Conservation (phyloP, 2,329 filamentous ascomycete genomes). For the Penicillium sp. region DNA sequence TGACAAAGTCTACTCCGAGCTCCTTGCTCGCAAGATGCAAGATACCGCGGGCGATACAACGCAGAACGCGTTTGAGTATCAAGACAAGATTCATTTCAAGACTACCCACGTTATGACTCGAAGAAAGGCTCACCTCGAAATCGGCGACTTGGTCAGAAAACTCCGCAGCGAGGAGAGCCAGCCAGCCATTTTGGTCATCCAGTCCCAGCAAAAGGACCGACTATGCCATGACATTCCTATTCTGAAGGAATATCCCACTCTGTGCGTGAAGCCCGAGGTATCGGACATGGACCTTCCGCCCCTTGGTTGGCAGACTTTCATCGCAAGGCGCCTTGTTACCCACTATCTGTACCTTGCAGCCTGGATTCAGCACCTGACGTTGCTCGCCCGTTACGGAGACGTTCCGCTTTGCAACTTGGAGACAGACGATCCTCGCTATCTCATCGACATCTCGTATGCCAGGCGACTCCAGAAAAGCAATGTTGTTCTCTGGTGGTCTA, state of each 20-base stretch:
- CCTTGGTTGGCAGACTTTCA: slow-evolving; percentile 86
- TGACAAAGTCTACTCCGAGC: slow-evolving; percentile 78
- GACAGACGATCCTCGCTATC: slow-evolving; percentile 83
- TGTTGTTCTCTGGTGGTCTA: slow-evolving; percentile 96
- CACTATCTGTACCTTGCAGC: slow-evolving; percentile 90
- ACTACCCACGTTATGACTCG: slow-evolving; percentile 82
- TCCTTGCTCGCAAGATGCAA: slow-evolving; percentile 59
- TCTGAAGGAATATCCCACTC: slow-evolving; percentile 75
- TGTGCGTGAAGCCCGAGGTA: slow-evolving; percentile 75
- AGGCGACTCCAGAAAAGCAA: slow-evolving; percentile 83
- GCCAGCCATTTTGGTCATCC: slow-evolving; percentile 79
- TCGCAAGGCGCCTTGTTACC: slow-evolving; percentile 77
- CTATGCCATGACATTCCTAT: slow-evolving; percentile 80
- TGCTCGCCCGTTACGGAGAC: slow-evolving; percentile 86
- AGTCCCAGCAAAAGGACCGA: slow-evolving; percentile 77
- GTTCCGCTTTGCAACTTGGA: slow-evolving; percentile 94
- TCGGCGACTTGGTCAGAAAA: slow-evolving; percentile 84
- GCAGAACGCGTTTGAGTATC: slow-evolving; percentile 80
- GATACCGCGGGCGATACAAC: slow-evolving; percentile 66
- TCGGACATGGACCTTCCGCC: slow-evolving; percentile 84
- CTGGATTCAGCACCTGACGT: slow-evolving; percentile 84
- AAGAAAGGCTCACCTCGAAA: slow-evolving; percentile 80
- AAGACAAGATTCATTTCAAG: slow-evolving; percentile 79
- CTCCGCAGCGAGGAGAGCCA: slow-evolving; percentile 78
- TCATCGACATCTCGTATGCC: slow-evolving; percentile 95